phyloP scores from a whole-genome alignment of 345 rosid species.

The Sisymbrium altissimum region DNA sequence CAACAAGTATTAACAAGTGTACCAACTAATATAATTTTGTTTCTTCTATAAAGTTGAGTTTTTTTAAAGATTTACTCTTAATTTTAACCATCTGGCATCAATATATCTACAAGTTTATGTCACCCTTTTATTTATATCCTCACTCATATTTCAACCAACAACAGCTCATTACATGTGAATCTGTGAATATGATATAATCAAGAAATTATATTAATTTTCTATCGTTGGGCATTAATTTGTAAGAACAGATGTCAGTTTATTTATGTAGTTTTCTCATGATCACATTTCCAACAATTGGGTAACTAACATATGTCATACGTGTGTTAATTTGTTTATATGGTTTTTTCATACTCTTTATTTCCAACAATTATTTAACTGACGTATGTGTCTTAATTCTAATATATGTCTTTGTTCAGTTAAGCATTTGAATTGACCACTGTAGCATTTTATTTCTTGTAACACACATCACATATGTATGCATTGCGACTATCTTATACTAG shows the following conservation, averaged over 20 bases:
- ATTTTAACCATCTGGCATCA: not conserved
- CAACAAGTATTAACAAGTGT: not conserved
- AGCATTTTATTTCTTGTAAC: no score
- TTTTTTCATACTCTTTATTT: not conserved
- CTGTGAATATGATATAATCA: not conserved
- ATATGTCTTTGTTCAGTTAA: no score
- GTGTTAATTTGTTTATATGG: not conserved
- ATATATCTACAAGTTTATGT: not conserved
- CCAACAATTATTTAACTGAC: not conserved
- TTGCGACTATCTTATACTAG: no score
- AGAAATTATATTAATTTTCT: not conserved
- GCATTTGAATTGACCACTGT: no score
- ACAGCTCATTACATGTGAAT: not conserved
- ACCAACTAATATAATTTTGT: not conserved
- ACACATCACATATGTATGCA: no score
- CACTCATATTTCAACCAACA: not conserved
- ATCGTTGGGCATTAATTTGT: no score
- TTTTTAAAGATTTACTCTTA: not conserved
- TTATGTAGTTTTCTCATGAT: not conserved
- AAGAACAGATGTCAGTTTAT: not conserved
- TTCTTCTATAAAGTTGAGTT: not conserved
- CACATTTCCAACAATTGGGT: not conserved
- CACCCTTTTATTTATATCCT: not conserved
- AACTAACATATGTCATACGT: not conserved
- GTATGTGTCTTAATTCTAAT: not conserved